Base-by-base conservation (phyloP, 1,139 yeast species). In the Fermentozyma sake region DNA sequence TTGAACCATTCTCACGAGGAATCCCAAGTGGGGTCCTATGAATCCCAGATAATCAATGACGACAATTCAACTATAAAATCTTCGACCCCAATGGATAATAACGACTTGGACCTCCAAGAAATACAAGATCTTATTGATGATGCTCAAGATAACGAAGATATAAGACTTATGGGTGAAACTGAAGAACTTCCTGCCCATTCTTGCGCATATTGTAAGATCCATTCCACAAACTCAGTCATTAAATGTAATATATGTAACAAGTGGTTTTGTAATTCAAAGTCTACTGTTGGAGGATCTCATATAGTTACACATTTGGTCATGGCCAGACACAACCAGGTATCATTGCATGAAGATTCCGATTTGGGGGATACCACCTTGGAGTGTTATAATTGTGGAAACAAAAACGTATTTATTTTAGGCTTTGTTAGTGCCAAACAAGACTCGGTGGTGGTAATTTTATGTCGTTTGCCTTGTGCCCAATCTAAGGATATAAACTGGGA, bases 261-360 rank as follows among this genome's bases (percentile, higher is more conserved):
- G 50, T 89, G 96, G 96, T 89, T 89, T 52, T 89, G 97, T 59
- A 89, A 89, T 50, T 72, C 84, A n/a, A 74, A 76, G 33, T 67
- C 75, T 16, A 63, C 65, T 24, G 62, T 76, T 7, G 58, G 73
- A 7, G 76, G 89, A 12, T 82, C 95, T 2, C 97, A 89, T 52
- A 84, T 89, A 17, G 78, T 89, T 10, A 83, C 86, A 11, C 97
- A 89, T 55, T 60, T 87, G 50, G 94, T 86, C 18, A 60, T 84
- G 44, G 73, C 96, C 3, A 76, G 82, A 35, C 96, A 89, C 52
- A 78, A 80, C 46, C 63, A 65, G 18, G 89, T 87, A 2, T 67
- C 80, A 4, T 62, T 86, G 27, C 96, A 87, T 50, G 79, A 77
- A 21, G 83, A 83, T 20, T 79, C 91, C 1, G 91, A 84, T 37